Conservation (phyloP, 2,329 filamentous ascomycete species). For the Penicillium sp. region DNA sequence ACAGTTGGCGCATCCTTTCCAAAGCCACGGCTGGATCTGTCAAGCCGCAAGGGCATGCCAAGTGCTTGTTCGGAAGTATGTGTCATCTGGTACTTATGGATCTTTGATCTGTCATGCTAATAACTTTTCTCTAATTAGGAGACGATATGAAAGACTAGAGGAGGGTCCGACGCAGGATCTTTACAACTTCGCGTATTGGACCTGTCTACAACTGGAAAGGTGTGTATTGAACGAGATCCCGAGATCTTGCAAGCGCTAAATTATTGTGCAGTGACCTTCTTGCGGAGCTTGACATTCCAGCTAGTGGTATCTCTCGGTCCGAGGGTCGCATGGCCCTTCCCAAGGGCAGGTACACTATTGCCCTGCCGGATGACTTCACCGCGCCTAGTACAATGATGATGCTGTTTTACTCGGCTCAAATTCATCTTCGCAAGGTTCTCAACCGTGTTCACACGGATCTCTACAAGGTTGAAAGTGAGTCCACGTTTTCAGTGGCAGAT, state of each 20-base stretch:
- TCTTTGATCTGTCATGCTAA: too few relatives aligned
- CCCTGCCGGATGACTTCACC: constrained; percentile 32
- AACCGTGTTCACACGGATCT: constrained; percentile 56
- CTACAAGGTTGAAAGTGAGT: constrained; percentile 44
- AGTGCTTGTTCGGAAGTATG: constrained; percentile 67
- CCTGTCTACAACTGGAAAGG: constrained; percentile 89
- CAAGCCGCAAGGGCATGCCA: constrained; percentile 61
- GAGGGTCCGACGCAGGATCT: constrained; percentile 54
- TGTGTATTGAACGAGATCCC: too few relatives aligned
- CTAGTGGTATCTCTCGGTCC: constrained; percentile 58
- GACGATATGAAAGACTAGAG: constrained; percentile 35
- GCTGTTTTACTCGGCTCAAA: constrained; percentile 61
- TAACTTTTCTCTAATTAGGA: too few relatives aligned
- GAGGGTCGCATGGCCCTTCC: constrained; percentile 49
- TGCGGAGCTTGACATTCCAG: constrained; percentile 71
- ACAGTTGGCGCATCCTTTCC: constrained; percentile 79
- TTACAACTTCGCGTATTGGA: constrained; percentile 80
- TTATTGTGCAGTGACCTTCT: constrained; percentile 92
- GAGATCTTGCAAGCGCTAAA: too few relatives aligned
- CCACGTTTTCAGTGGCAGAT: too few relatives aligned
- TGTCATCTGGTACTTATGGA: too few relatives aligned
- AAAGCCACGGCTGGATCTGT: constrained; percentile 72
- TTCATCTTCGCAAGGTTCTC: constrained; percentile 57
- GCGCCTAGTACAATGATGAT: constrained; percentile 46
- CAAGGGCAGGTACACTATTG: constrained; percentile 36